These are phyloP conservation scores for Scedosporium aurantiacum DNA, from an alignment of 2,329 filamentous ascomycete genomes.

Conservation along the genomic window DNA sequence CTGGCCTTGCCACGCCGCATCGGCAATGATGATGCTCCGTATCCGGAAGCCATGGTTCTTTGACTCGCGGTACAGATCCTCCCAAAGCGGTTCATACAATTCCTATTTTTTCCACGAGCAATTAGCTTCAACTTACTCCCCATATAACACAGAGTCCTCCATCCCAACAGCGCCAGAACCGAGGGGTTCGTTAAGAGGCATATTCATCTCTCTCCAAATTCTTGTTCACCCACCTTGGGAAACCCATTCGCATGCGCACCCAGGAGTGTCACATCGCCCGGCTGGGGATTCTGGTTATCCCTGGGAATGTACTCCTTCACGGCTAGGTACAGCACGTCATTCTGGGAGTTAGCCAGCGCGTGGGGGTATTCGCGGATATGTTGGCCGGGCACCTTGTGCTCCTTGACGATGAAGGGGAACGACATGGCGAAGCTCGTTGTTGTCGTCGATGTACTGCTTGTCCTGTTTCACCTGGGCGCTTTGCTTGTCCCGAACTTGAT, in stretches of 20 bases:
- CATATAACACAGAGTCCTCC: neutral
- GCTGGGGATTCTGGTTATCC: constrained; percentile 54
- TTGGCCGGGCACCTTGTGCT: constrained; percentile 58
- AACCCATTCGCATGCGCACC: constrained; percentile 87
- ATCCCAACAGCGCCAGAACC: neutral
- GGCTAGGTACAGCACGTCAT: constrained; percentile 61
- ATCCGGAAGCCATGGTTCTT: constrained; percentile 53
- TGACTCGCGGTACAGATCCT: constrained; percentile 57
- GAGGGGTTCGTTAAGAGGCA: neutral
- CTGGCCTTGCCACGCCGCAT: constrained; percentile 74
- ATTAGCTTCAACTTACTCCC: neutral
- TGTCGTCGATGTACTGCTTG: no score
- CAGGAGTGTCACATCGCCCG: constrained; percentile 75
- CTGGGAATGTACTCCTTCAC: constrained; percentile 83
- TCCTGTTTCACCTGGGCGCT: no score
- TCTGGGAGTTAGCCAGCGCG: constrained; percentile 60
- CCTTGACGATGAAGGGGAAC: constrained; percentile 7
- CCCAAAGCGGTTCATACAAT: constrained; percentile 86
- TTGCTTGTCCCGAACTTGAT: no score
- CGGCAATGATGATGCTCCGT: constrained; percentile 78
- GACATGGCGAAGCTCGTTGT: no score
- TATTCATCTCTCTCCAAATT: neutral
- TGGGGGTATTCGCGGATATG: constrained; percentile 75
- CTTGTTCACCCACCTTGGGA: constrained; percentile 52
- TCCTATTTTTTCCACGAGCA: constrained; percentile 42